Conservation (phyloP, 176 grass and related monocot species). For the Areca catechu region DNA sequence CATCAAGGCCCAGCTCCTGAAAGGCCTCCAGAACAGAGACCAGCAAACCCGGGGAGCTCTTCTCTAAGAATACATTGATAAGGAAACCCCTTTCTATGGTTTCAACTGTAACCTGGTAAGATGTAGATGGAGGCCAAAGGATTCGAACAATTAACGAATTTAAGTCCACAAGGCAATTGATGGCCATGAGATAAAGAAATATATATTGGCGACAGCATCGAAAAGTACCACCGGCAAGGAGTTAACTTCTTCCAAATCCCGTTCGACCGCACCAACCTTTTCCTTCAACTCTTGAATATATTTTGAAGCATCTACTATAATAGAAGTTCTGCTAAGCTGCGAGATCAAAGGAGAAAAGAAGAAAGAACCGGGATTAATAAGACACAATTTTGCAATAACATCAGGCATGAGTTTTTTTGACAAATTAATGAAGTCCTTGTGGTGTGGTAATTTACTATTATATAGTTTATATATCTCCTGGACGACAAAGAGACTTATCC, state of each 20-base stretch:
- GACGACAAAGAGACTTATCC: too few relatives aligned
- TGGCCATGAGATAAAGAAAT: too few relatives aligned
- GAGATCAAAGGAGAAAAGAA: too few relatives aligned
- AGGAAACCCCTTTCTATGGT: constrained; percentile 31
- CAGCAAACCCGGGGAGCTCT: constrained; percentile 27
- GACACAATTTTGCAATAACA: too few relatives aligned
- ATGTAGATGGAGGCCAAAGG: neutral
- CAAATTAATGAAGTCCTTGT: too few relatives aligned
- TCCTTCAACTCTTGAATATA: constrained; percentile 19
- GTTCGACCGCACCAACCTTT: neutral
- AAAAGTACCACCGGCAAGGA: neutral
- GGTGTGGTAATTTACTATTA: too few relatives aligned
- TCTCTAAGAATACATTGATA: constrained; percentile 37
- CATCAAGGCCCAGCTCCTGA: constrained; percentile 45
- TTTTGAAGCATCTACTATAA: constrained; percentile 9
- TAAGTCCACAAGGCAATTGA: too few relatives aligned
- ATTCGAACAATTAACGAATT: too few relatives aligned
- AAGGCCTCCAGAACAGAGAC: constrained; percentile 46
- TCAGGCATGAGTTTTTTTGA: too few relatives aligned
- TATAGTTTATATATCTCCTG: too few relatives aligned
- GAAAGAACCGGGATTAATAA: too few relatives aligned
- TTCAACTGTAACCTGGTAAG: constrained; percentile 34
- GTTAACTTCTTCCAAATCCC: neutral
- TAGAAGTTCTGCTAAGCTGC: constrained; percentile 5
- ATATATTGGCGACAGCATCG: neutral